Evolutionary conservation across 495 filamentous ascomycete genomes (phyloP).

Genomic region (Aspergillus indologenus): DNA sequence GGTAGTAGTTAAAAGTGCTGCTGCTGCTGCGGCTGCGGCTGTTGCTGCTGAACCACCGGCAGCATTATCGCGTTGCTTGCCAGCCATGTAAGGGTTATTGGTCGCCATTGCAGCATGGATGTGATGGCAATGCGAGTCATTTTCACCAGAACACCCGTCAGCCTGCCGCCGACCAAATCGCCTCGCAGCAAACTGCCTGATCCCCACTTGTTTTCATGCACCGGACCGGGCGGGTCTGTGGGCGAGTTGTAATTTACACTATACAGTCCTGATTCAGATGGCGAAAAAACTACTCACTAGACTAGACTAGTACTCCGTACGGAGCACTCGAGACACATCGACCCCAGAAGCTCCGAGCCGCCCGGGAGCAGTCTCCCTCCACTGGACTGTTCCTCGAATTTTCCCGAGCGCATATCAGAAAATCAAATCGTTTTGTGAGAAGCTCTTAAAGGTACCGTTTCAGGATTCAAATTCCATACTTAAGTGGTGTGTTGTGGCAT

Average conservation of each 20-base stretch:
- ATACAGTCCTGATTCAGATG: background rate
- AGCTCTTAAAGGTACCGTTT: background rate
- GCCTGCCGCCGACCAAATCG: slow-evolving; percentile 19
- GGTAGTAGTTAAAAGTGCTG: too few relatives aligned
- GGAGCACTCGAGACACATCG: too few relatives aligned
- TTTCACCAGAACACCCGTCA: slow-evolving; percentile 9
- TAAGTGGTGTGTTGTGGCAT: too few relatives aligned
- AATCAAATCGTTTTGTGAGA: background rate
- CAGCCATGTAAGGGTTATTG: background rate
- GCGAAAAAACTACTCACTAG: background rate
- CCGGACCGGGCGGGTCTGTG: slow-evolving; percentile 22
- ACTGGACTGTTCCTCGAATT: background rate
- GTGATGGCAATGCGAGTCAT: slow-evolving; percentile 18
- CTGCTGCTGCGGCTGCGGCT: too few relatives aligned
- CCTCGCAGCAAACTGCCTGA: slow-evolving; percentile 12
- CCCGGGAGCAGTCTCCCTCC: background rate
- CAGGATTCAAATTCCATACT: too few relatives aligned
- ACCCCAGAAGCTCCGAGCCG: background rate
- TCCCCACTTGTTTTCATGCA: slow-evolving; percentile 32
- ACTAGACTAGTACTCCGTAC: too few relatives aligned
- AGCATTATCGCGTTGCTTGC: background rate
- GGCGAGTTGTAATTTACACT: slow-evolving; percentile 5
- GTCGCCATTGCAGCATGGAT: background rate
- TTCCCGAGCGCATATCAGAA: background rate
- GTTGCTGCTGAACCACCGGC: background rate